These are phyloP conservation scores for Citrus sp. DNA, from an alignment of 345 rosid species.

Conservation along the genomic window DNA sequence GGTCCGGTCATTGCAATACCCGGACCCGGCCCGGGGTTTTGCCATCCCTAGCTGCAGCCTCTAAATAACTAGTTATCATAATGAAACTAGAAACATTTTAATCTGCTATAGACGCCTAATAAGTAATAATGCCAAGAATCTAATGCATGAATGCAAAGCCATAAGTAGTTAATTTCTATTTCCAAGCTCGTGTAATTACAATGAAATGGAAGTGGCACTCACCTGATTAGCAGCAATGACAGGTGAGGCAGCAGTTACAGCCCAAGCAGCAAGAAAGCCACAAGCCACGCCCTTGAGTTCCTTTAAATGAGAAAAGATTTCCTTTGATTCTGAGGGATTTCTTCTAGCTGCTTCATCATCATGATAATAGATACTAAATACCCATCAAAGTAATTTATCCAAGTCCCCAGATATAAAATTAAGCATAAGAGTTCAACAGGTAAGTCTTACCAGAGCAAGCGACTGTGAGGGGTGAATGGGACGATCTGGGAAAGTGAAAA, in stretches of 20 bases:
- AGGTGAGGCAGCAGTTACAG: conserved; percentile 68
- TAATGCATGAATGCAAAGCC: too few species aligned
- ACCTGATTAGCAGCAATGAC: conserved; percentile 85
- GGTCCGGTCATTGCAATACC: too few species aligned
- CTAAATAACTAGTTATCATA: not conserved
- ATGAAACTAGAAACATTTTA: not conserved
- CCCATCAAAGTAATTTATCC: too few species aligned
- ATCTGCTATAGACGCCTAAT: not conserved
- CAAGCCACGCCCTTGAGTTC: conserved; percentile 59
- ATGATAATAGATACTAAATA: conserved; percentile 11
- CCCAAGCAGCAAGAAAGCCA: conserved; percentile 67
- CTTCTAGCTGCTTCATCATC: conserved; percentile 31
- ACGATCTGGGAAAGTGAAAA: conserved; percentile 14
- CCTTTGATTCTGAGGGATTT: conserved; percentile 26
- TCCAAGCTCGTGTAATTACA: not conserved
- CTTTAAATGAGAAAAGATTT: conserved; percentile 35
- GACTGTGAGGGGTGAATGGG: conserved; percentile 25
- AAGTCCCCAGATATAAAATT: too few species aligned
- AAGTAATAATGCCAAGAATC: too few species aligned
- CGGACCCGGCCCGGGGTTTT: too few species aligned
- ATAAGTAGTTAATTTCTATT: too few species aligned
- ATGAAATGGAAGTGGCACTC: not conserved
- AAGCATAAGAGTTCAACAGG: not conserved
- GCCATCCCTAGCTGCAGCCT: not conserved
- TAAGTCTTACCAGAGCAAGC: conserved; percentile 49